Evolutionary conservation across 768 basidiomycete species (phyloP).

Genomic region (Hericium coralloides): DNA sequence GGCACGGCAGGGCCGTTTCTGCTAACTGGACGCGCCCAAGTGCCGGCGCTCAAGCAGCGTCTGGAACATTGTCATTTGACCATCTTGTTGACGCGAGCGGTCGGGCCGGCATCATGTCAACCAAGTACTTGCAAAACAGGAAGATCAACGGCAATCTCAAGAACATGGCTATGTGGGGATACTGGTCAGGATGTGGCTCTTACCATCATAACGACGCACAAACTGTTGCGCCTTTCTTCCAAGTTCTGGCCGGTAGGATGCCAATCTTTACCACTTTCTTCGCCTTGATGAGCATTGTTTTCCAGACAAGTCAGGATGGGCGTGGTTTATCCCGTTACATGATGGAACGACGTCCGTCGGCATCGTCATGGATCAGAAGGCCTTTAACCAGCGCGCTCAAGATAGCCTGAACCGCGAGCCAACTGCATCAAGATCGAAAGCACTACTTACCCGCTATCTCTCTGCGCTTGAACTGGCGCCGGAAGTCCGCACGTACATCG

Average conservation of each 20-base stretch:
- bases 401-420: not conserved
- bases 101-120: slow-evolving; percentile 60
- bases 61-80: slow-evolving; percentile 50
- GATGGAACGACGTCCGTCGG: slow-evolving; percentile 42
- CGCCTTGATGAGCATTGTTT: not conserved
- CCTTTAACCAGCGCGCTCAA: slow-evolving; percentile 7
- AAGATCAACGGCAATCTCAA: slow-evolving; percentile 58
- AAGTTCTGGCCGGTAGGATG: slow-evolving; percentile 53
- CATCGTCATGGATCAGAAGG: slow-evolving; percentile 35
- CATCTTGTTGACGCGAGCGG: slow-evolving; percentile 70
- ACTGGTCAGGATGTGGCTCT: slow-evolving; percentile 48
- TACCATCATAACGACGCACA: slow-evolving; percentile 28
- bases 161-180: slow-evolving; percentile 74
- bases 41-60: not conserved
- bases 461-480: not conserved
- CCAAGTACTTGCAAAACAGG: slow-evolving; percentile 54
- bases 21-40: slow-evolving; percentile 36
- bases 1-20: slow-evolving; percentile 31
- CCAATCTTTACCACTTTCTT: not conserved
- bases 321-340: slow-evolving; percentile 49
- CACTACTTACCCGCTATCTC: not conserved
- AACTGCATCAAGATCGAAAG: too few species aligned
- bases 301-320: slow-evolving; percentile 44
- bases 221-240: slow-evolving; percentile 31
- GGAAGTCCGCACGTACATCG: not conserved